Base-by-base conservation (phyloP, 2,329 filamentous ascomycete species). In the Dothiorella sarmentorum region DNA sequence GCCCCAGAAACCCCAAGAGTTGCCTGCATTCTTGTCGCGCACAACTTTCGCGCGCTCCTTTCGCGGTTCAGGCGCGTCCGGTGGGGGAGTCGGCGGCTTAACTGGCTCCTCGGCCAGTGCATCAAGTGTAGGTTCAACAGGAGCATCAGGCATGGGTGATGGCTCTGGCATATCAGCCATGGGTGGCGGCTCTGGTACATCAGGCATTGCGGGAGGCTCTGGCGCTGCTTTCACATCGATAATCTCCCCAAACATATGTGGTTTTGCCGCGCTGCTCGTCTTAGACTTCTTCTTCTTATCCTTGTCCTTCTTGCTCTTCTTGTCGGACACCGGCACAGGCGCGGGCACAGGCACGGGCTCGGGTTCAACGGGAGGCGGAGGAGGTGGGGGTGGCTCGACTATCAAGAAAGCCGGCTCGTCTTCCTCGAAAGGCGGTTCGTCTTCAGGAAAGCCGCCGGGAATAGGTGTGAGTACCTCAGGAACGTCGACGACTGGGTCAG, bases 1-100 rank as follows among this genome's bases (percentile, higher is more conserved):
- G 17, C 82, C 84, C 88, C 88, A 93, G 70, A 85, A 85, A 33
- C 86, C 87, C 90, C 91, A 94, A 27, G 88, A 93, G 18, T 86
- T 72, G 20, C 71, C 79, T n/a, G 74, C 74, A 33, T 80, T 80
- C 60, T 83, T 81, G 35, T 88, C 86, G 60, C 90, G 88, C 65
- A 85, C 89, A 63, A 91, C 84, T 68, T 87, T 90, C 26, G 88
- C 77, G 13, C 91, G 87, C 63, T 95, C 89, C 70, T 88, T 95
- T 74, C 85, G 84, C 61, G 80, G 75, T 52, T 86, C 84, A 15
- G 83, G 69, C 45, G 63, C 67, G 56, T 82, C 80, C 9, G 78
- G 76, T 7, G 79, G 76, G 49, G 81, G 80, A 24, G 80, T 81
- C 9, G 79, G 79, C 31, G 77, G 74, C 58, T 73, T 72, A 11